Conservation (phyloP, 2,329 filamentous ascomycete genomes). For the Lachnellula subtilissima region DNA sequence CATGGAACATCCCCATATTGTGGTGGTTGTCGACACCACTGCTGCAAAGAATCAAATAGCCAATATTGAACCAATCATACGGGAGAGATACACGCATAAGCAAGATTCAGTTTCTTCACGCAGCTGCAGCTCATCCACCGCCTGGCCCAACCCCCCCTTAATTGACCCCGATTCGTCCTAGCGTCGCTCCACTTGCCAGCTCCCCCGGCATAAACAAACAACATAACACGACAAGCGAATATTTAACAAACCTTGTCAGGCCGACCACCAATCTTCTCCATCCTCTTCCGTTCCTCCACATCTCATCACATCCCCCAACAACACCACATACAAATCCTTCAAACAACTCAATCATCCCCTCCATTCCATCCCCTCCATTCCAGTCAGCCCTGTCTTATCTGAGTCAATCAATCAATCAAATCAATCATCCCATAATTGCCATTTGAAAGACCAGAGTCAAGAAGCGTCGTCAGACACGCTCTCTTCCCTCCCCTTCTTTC, state of each 20-base stretch:
- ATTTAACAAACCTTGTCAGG: not conserved
- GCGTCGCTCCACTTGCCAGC: not conserved
- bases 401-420: not conserved
- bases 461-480: slow-evolving; percentile 26
- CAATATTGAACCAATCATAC: not conserved
- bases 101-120: no score
- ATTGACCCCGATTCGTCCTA: no score
- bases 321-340: not conserved
- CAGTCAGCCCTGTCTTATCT: slow-evolving; percentile 3
- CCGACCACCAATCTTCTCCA: not conserved
- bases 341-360: not conserved
- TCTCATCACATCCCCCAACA: not conserved
- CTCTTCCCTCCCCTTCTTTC: slow-evolving; percentile 40
- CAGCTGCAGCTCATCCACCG: no score
- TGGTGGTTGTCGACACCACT: no score
- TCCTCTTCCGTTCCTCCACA: not conserved
- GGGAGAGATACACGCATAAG: no score
- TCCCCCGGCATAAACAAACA: not conserved
- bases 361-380: slow-evolving; percentile 4
- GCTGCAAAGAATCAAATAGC: not conserved
- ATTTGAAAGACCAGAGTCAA: slow-evolving; percentile 22
- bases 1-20: not conserved
- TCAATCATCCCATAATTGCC: slow-evolving; percentile 1
- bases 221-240: no score
- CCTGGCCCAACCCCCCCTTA: no score